These are phyloP conservation scores for Silybum marianum DNA, from an alignment of 129 eudicot genomes.

Conservation along the genomic window DNA sequence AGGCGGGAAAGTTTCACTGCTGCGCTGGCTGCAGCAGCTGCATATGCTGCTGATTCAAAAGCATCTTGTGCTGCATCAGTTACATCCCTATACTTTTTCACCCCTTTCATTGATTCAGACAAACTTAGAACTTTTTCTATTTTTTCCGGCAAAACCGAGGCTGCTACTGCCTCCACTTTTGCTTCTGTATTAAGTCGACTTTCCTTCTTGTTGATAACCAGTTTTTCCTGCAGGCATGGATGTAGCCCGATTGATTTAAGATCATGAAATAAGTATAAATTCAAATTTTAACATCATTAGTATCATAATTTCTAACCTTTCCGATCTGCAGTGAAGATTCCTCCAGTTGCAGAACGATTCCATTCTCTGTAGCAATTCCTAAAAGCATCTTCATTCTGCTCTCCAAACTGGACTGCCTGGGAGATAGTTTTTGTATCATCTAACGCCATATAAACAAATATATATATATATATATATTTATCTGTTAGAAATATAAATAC, in stretches of 20 bases:
- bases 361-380: conserved; percentile 65
- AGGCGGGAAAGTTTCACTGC: conserved; percentile 70
- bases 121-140: conserved; percentile 31
- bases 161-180: background rate
- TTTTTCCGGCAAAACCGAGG: conserved; percentile 23
- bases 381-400: conserved; percentile 54
- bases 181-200: conserved; percentile 12
- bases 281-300: background rate
- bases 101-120: conserved; percentile 39
- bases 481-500: background rate
- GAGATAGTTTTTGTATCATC: conserved; percentile 76
- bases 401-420: conserved; percentile 68
- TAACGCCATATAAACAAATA: conserved; percentile 26
- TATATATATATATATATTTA: too few relatives aligned
- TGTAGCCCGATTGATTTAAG: background rate
- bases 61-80: conserved; percentile 88
- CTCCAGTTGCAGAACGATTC: conserved; percentile 53
- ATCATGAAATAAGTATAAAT: background rate
- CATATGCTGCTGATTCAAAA: conserved; percentile 75
- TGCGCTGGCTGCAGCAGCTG: conserved; percentile 84
- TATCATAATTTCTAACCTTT: conserved; percentile 38
- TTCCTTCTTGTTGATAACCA: conserved; percentile 1
- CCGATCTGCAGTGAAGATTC: conserved; percentile 16
- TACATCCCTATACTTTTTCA: conserved; percentile 56
- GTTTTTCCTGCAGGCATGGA: conserved; percentile 31